Conservation (phyloP, 2,329 filamentous ascomycete species). For the Botrytis porri region DNA sequence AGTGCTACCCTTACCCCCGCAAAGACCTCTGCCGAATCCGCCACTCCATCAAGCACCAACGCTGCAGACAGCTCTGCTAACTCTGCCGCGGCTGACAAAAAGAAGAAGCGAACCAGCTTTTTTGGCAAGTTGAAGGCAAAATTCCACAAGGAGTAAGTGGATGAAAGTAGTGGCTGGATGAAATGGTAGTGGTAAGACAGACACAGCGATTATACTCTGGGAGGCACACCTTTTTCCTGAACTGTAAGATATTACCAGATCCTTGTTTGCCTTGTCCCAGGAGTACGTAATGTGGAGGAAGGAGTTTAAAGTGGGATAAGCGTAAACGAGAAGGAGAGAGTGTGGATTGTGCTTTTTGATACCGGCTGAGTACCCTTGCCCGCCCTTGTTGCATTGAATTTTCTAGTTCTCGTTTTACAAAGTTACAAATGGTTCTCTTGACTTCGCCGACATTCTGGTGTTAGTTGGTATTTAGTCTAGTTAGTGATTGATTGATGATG, state of each 20-base stretch:
- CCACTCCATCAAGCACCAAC: slow-evolving; percentile 32
- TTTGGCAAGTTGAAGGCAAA: slow-evolving; percentile 52
- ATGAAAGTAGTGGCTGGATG: slow-evolving; percentile 12
- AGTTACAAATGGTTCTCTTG: slow-evolving; percentile 19
- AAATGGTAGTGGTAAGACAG: slow-evolving; percentile 4
- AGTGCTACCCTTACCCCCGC: slow-evolving; percentile 26
- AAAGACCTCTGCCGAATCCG: slow-evolving; percentile 30
- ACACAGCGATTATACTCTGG: slow-evolving; percentile 16
- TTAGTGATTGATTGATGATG: slow-evolving; percentile 15
- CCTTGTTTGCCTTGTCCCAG: slow-evolving; percentile 16
- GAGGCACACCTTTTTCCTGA: slow-evolving; percentile 14
- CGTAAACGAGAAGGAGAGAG: slow-evolving; percentile 7
- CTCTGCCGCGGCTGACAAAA: slow-evolving; percentile 35
- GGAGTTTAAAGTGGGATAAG: slow-evolving; percentile 12
- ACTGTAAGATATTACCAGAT: slow-evolving; percentile 20
- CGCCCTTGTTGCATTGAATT: slow-evolving; percentile 19
- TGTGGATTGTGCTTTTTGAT: slow-evolving; percentile 19
- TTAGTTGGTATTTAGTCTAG: slow-evolving; percentile 16
- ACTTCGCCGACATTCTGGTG: slow-evolving; percentile 20
- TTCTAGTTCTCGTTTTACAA: slow-evolving; percentile 21
- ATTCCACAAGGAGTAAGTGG: slow-evolving; percentile 40
- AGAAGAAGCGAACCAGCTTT: slow-evolving; percentile 40
- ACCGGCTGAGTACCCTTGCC: slow-evolving; percentile 22
- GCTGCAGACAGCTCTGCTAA: slow-evolving; percentile 30
- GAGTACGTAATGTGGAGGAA: slow-evolving; percentile 18